phyloP scores from a whole-genome alignment of 1,139 yeast genomes.

The Blastobotrys raffinosifermentans region DNA sequence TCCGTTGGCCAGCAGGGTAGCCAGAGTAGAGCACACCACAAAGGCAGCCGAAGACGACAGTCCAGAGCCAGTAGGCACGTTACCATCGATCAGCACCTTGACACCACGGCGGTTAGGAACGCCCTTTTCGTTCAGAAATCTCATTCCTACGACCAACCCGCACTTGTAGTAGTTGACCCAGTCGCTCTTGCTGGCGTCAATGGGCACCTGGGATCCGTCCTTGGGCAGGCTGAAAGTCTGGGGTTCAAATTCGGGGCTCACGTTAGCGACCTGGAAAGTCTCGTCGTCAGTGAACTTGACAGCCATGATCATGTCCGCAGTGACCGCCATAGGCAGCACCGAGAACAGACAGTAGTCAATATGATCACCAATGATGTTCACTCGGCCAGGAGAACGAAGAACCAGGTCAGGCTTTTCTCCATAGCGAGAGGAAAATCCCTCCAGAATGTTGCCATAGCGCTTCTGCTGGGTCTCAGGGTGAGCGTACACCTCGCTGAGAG shows the following conservation, averaged over 20 bases:
- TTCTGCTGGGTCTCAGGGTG: constrained; percentile 16
- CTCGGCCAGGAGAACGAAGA: constrained; percentile 68
- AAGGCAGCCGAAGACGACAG: constrained; percentile 69
- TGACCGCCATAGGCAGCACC: constrained; percentile 73
- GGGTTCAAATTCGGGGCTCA: constrained; percentile 36
- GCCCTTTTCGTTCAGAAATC: constrained; percentile 37
- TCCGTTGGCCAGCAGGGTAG: constrained; percentile 52
- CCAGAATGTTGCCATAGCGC: constrained; percentile 22
- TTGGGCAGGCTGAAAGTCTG: constrained; percentile 40
- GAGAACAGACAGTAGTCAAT: constrained; percentile 65
- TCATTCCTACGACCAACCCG: constrained; percentile 57
- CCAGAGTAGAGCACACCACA: constrained; percentile 60
- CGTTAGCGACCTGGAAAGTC: constrained; percentile 42
- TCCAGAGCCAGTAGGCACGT: constrained; percentile 71
- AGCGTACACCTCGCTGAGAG: constrained; percentile 21
- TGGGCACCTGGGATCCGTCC: constrained; percentile 40
- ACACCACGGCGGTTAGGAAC: constrained; percentile 36
- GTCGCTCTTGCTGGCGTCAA: constrained; percentile 45
- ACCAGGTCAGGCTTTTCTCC: constrained; percentile 39
- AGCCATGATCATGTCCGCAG: constrained; percentile 57
- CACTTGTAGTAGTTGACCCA: constrained; percentile 71
- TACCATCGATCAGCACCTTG: constrained; percentile 54
- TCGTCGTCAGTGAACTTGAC: constrained; percentile 34
- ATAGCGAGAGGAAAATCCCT: constrained; percentile 19
- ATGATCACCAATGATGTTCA: constrained; percentile 70